Base-by-base conservation (phyloP, 768 basidiomycete genomes). In the Myochromella boudieri region DNA sequence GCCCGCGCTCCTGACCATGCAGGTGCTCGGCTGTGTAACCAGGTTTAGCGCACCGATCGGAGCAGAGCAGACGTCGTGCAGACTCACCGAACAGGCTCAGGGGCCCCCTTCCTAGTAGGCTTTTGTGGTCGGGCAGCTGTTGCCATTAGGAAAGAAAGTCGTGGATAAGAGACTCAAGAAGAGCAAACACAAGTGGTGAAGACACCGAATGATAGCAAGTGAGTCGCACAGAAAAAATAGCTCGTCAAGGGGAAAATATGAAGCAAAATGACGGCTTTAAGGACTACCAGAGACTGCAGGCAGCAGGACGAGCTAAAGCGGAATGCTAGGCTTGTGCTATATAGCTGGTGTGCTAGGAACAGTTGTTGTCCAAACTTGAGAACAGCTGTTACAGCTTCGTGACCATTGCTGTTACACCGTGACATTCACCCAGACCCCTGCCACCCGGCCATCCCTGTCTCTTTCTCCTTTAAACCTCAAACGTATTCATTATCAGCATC, bases 1-100 rank as follows among this genome's bases (percentile, higher is more conserved):
- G 82, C 72, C 46, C 87, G 81, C 43, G 84, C 66, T 44, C 78
- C 80, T 55, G 78, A 66, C 88, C 87, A 91, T 22, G 87, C 85
- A 52, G 74, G 65, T 43, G 65, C 53, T 51, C 71, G 69, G 48
- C 63, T 67, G 52, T 21, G 27, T 17, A 27, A 48, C n/a, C n/a
- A 71, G 68, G 51, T 70, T 77, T 52, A 56, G 34, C n/a, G 49
- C 46, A 44, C 48, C 47, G 42, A 39, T 55, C 42, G 41, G 52
- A 46, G 52, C 38, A 45, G 38, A 15, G 46, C 38, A 31, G 46
- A 41, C 32, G 45, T 29, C 18, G 4, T 20, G 11, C 9, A 22
- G 24, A 61, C 65, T 59, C 54, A 80, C 81, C 69, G 69, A 73
- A 81, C 75, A 68, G 64, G 69, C 53, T 87, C 85, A 53, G 79